A percentile compares a stretch with the other conserved stretches of the same genome.
Conservation (phyloP, 768 basidiomycete species). For the Boletales sp. region DNA sequence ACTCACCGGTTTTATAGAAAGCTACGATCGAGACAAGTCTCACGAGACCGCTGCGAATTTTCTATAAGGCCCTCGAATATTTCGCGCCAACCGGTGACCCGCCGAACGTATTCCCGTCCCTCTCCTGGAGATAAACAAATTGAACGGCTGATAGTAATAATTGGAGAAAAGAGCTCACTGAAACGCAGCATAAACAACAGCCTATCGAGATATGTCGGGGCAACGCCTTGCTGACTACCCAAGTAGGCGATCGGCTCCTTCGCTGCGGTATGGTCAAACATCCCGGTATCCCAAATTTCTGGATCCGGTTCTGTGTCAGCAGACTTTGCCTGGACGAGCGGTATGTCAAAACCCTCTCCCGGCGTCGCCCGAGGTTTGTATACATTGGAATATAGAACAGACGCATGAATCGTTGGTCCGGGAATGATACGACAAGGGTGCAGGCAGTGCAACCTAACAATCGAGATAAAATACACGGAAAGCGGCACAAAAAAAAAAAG, state of each 20-base stretch:
- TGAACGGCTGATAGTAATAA: not conserved
- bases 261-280: slow-evolving; percentile 18
- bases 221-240: slow-evolving; percentile 4
- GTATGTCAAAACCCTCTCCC: slow-evolving; percentile 22
- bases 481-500: too few relatives aligned
- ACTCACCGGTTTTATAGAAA: slow-evolving; percentile 17
- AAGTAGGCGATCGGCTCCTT: slow-evolving; percentile 8
- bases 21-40: slow-evolving; percentile 18
- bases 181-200: slow-evolving; percentile 19
- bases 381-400: slow-evolving; percentile 16
- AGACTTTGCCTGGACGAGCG: not conserved
- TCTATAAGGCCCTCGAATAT: slow-evolving; percentile 9
- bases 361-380: slow-evolving; percentile 16
- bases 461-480: not conserved
- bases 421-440: slow-evolving; percentile 26
- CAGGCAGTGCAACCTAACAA: slow-evolving; percentile 8
- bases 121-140: not conserved
- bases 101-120: slow-evolving; percentile 13
- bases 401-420: slow-evolving; percentile 24
- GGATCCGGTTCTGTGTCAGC: not conserved
- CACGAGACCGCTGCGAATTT: slow-evolving; percentile 5
- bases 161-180: slow-evolving; percentile 6
- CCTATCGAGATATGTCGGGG: slow-evolving; percentile 12
- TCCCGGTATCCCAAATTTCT: slow-evolving; percentile 14
- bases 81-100: slow-evolving; percentile 8